phyloP scores from a whole-genome alignment of 352 stramenopile species.

The Phytophthora foliorum region DNA sequence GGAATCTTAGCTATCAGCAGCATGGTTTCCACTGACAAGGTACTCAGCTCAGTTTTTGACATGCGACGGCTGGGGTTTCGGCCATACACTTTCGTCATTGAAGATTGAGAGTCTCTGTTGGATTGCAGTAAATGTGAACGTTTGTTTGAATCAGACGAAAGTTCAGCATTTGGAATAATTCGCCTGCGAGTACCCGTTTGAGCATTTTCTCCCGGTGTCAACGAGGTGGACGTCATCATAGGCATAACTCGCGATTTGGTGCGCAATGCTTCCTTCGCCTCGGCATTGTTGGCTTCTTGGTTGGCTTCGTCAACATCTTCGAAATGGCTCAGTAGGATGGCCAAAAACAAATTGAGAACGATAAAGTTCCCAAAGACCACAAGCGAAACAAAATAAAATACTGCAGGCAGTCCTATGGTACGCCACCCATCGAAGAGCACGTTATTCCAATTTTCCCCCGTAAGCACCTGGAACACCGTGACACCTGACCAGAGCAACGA shows the following conservation, averaged over 20 bases:
- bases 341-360: slow-evolving; percentile 93
- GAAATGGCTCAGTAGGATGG: slow-evolving; percentile 92
- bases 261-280: slow-evolving; percentile 49
- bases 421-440: slow-evolving; percentile 92
- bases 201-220: slow-evolving; percentile 5
- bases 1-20: slow-evolving; percentile 22
- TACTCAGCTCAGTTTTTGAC: slow-evolving; percentile 5
- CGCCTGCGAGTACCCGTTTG: slow-evolving; percentile 9
- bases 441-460: slow-evolving; percentile 93
- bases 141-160: background rate
- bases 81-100: background rate
- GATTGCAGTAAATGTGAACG: slow-evolving; percentile 1
- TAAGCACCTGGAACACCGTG: slow-evolving; percentile 86
- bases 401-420: slow-evolving; percentile 50
- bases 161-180: background rate
- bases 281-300: slow-evolving; percentile 15
- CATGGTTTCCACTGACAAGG: slow-evolving; percentile 1
- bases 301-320: slow-evolving; percentile 57
- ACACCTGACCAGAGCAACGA: slow-evolving; percentile 73
- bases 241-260: slow-evolving; percentile 46
- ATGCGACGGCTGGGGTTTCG: slow-evolving; percentile 5
- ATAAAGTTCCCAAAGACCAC: slow-evolving; percentile 92
- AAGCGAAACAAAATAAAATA: slow-evolving; percentile 85
- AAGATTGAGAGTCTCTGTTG: slow-evolving; percentile 17
- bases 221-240: slow-evolving; percentile 1